Conservation (phyloP, 148 eudicot species). For the Dianthus caryophyllus region DNA sequence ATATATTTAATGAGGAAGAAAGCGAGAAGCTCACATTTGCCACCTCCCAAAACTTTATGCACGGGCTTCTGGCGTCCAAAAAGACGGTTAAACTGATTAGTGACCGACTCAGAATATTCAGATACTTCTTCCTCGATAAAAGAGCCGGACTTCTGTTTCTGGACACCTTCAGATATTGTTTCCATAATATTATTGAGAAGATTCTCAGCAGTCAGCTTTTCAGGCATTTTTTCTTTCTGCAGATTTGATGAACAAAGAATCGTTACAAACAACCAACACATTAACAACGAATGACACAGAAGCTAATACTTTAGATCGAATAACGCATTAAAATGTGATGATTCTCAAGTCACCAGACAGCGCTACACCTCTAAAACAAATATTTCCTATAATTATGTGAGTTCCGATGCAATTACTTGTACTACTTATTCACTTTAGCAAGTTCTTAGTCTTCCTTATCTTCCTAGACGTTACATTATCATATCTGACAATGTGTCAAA, state of each 20-base stretch:
- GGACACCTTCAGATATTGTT: constrained; percentile 43
- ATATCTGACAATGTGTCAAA: background rate
- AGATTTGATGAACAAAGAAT: background rate
- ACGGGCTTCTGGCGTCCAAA: constrained; percentile 86
- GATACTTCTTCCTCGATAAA: constrained; percentile 45
- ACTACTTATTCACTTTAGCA: background rate
- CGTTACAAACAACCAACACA: background rate
- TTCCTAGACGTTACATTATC: background rate
- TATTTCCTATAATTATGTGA: background rate
- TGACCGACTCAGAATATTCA: constrained; percentile 35
- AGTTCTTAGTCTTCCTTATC: background rate
- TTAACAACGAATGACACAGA: background rate
- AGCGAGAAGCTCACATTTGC: constrained; percentile 48
- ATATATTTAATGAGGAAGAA: constrained; percentile 1
- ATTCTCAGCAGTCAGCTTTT: constrained; percentile 60
- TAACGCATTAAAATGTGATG: background rate
- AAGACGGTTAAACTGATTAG: constrained; percentile 56
- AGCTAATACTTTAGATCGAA: background rate
- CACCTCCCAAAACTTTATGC: constrained; percentile 84
- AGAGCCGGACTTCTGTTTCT: constrained; percentile 43
- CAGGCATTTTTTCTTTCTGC: constrained; percentile 62
- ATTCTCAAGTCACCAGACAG: background rate
- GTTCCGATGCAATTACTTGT: too few species aligned
- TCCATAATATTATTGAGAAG: constrained; percentile 69
- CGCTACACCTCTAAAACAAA: background rate